These are phyloP conservation scores for Mrakiaceae sp. DNA, from an alignment of 1,284 basidiomycete genomes.

Conservation along the genomic window DNA sequence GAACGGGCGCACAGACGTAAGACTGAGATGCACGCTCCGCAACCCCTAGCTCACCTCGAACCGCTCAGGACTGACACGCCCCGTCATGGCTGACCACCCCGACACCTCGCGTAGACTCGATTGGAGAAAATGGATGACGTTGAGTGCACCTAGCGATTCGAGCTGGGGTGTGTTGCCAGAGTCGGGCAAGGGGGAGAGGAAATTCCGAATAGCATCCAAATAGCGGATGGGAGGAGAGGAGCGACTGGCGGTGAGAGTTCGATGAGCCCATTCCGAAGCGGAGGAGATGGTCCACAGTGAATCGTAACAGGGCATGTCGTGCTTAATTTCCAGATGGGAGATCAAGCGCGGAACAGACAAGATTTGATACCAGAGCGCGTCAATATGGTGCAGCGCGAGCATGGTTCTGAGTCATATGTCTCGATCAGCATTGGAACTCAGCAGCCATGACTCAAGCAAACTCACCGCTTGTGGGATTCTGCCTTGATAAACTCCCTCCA, in stretches of 20 bases:
- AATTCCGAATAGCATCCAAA: slow-evolving; percentile 18
- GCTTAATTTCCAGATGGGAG: slow-evolving; percentile 28
- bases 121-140: slow-evolving; percentile 22
- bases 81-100: slow-evolving; percentile 28
- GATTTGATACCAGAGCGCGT: slow-evolving; percentile 24
- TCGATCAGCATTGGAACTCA: neutral
- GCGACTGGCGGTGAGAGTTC: slow-evolving; percentile 14
- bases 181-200: neutral
- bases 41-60: slow-evolving; percentile 20
- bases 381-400: slow-evolving; percentile 22
- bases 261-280: slow-evolving; percentile 24
- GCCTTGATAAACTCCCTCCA: slow-evolving; percentile 21
- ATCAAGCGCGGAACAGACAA: slow-evolving; percentile 24
- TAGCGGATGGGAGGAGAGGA: slow-evolving; percentile 15
- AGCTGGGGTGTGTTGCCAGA: no score
- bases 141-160: neutral
- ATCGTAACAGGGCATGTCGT: slow-evolving; percentile 23
- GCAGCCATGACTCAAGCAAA: neutral
- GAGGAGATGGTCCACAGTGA: slow-evolving; percentile 19
- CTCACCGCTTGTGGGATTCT: slow-evolving; percentile 23
- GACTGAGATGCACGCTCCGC: neutral
- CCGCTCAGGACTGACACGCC: slow-evolving; percentile 22
- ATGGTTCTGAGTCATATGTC: slow-evolving; percentile 17
- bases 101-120: slow-evolving; percentile 24
- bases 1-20: neutral